A percentile compares a stretch with the other conserved stretches of the same genome.
Conservation (phyloP, 108 stramenopile species). For the Skeletonema marinoi region DNA sequence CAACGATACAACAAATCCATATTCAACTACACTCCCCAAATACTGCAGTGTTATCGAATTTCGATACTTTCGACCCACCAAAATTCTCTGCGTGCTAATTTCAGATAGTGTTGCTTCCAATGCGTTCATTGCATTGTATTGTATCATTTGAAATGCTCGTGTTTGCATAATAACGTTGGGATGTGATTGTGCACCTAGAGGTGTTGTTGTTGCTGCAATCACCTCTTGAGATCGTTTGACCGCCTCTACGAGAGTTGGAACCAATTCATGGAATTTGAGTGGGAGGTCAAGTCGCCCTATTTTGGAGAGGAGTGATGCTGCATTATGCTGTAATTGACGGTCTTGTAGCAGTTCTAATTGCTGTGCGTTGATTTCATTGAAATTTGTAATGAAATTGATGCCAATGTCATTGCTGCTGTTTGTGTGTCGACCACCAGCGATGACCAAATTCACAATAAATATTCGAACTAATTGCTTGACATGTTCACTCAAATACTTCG, state of each 20-base stretch:
- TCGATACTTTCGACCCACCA: conserved; percentile 41
- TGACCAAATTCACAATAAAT: conserved; percentile 18
- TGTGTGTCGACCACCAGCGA: not conserved
- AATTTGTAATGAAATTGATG: conserved; percentile 1
- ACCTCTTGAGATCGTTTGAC: conserved; percentile 1
- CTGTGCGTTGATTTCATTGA: not conserved
- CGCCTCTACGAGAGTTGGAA: conserved; percentile 35
- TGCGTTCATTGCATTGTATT: conserved; percentile 28
- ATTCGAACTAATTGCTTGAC: conserved; percentile 22
- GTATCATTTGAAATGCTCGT: not conserved
- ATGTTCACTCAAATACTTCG: conserved; percentile 23
- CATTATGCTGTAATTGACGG: conserved; percentile 25
- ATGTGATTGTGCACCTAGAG: not conserved
- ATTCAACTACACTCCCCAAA: conserved; percentile 27
- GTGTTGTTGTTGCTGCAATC: not conserved
- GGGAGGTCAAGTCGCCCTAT: conserved; percentile 43
- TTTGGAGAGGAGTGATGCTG: conserved; percentile 24
- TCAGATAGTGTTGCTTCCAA: conserved; percentile 27
- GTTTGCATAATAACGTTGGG: not conserved
- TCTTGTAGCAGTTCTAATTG: conserved; percentile 27
- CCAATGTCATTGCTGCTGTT: not conserved
- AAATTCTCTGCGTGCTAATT: conserved; percentile 26
- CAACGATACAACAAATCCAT: conserved; percentile 24
- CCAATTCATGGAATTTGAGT: conserved; percentile 35
- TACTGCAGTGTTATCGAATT: conserved; percentile 15